Percentiles rank a stretch among this genome's conserved stretches.
Evolutionary conservation across 371 early-diverging fungal genomes (phyloP).

Genomic region (Mortierella sp.): DNA sequence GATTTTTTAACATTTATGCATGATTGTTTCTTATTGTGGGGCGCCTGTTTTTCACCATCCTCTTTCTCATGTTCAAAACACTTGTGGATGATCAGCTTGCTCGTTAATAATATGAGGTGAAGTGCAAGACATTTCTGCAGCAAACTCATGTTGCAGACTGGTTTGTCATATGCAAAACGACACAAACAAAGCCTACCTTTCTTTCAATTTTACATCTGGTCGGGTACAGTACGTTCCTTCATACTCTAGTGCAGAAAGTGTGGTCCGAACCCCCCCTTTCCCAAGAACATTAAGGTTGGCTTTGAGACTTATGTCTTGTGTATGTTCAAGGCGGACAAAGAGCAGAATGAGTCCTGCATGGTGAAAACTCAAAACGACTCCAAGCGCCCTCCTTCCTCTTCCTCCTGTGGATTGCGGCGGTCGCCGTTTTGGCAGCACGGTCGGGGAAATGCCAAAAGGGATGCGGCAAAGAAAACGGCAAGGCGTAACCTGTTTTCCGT

Average conservation of each 20-base stretch:
- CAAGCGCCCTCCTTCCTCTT: too few species aligned
- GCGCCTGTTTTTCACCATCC: not conserved
- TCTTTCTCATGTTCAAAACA: not conserved
- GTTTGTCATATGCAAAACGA: slow-evolving; percentile 1
- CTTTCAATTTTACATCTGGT: not conserved
- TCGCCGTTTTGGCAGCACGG: not conserved
- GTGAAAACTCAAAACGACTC: not conserved
- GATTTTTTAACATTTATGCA: not conserved
- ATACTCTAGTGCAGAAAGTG: not conserved
- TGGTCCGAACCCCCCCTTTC: not conserved
- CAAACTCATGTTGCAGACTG: too few species aligned
- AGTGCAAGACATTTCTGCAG: too few species aligned
- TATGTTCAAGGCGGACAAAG: not conserved
- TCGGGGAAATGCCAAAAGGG: not conserved
- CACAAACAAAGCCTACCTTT: not conserved
- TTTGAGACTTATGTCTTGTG: not conserved
- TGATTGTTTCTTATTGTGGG: not conserved
- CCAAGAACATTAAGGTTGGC: not conserved
- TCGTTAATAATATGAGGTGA: too few species aligned
- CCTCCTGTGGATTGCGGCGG: not conserved
- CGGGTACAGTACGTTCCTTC: not conserved
- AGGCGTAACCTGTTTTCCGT: not conserved
- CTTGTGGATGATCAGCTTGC: too few species aligned
- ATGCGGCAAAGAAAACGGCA: not conserved
- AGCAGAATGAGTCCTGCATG: not conserved